Evolutionary conservation across 495 filamentous ascomycete species (phyloP).

Genomic region (Trypethelium eluteriae): DNA sequence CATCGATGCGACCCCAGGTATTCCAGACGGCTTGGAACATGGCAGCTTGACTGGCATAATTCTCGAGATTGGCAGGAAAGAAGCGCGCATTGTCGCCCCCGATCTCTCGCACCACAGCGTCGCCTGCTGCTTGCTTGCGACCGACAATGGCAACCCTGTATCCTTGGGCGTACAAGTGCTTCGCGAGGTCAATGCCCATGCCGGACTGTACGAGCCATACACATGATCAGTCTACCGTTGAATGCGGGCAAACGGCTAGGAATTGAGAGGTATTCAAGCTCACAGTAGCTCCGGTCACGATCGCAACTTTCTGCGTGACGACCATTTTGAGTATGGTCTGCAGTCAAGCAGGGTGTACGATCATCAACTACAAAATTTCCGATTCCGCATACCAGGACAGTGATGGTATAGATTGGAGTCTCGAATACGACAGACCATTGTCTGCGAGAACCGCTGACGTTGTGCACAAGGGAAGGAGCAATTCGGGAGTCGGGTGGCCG

Average conservation of each 20-base stretch:
- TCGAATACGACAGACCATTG: background rate
- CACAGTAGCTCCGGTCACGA: conserved; percentile 32
- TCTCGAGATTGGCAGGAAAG: conserved; percentile 32
- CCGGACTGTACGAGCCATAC: conserved; percentile 22
- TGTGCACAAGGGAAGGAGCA: background rate
- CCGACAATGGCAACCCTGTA: conserved; percentile 34
- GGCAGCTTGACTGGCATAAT: conserved; percentile 34
- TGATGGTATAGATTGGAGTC: background rate
- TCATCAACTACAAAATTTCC: background rate
- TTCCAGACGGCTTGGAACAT: conserved; percentile 33
- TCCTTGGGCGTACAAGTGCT: conserved; percentile 24
- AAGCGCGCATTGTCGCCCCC: conserved; percentile 31
- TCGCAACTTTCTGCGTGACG: conserved; percentile 22
- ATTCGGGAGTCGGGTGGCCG: background rate
- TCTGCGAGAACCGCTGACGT: background rate
- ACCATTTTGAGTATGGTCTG: background rate
- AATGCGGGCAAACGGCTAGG: background rate
- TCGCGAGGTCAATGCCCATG: conserved; percentile 30
- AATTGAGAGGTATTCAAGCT: background rate
- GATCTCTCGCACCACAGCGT: conserved; percentile 27
- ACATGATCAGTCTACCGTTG: background rate
- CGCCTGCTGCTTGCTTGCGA: conserved; percentile 20
- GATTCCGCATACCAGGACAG: background rate
- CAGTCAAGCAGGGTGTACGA: background rate
- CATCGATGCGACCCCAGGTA: conserved; percentile 37